phyloP scores from a whole-genome alignment of 2,329 filamentous ascomycete genomes.

The Cordyceps cateniannulata region DNA sequence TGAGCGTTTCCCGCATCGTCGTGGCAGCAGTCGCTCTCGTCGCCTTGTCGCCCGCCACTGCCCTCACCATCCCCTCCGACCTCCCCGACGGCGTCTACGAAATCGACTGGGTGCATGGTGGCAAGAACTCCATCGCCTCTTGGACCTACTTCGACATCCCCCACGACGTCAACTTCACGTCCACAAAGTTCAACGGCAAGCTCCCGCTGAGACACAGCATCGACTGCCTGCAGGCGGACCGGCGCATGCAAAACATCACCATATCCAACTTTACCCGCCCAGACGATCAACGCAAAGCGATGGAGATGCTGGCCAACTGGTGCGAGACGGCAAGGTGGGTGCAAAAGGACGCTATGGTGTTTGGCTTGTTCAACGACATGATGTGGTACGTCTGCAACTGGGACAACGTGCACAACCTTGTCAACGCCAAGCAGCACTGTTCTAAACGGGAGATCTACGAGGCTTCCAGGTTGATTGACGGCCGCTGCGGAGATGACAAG shows the following conservation, averaged over 20 bases:
- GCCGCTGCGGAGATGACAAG: neutral
- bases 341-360: neutral
- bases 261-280: neutral
- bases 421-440: neutral
- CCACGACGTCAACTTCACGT: slow-evolving; percentile 5
- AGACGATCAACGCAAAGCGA: neutral
- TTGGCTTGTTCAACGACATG: slow-evolving; percentile 4
- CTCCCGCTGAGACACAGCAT: neutral
- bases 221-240: neutral
- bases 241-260: neutral
- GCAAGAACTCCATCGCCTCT: neutral
- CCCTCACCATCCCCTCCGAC: neutral
- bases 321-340: neutral
- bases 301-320: slow-evolving; percentile 9
- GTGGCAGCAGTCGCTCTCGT: neutral
- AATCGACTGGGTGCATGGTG: neutral
- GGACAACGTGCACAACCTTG: neutral
- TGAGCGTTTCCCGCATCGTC: neutral
- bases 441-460: neutral
- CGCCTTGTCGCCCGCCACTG: neutral
- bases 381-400: slow-evolving; percentile 4
- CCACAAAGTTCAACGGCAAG: neutral
- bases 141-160: slow-evolving; percentile 2
- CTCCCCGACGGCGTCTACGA: slow-evolving; percentile 7
- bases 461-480: neutral